Base-by-base conservation (phyloP, 164 flowering plant genomes). In the Santalum album region DNA sequence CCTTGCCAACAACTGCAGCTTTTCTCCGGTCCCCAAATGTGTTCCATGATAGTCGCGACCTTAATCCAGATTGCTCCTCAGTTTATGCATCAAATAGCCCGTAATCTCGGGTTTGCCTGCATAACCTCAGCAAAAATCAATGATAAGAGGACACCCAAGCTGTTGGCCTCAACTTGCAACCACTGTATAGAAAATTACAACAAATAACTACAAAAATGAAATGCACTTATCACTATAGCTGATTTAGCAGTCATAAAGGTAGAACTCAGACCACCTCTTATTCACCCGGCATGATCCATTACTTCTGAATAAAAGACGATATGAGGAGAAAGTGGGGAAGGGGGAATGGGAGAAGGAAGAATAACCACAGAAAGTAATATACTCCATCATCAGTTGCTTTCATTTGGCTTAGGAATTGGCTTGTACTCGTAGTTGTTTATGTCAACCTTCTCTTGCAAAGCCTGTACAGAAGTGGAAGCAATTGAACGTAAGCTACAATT, bases 381-480 rank as follows among this genome's bases (percentile, higher is more conserved):
- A 26, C 49, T 26, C 40, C 12, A 46, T 59, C 59, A 18, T 53
- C 59, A 51, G 39, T 61, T 60, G 71, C 74, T 64, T 58, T 79
- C 94, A 59, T 72, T 75, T 57, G 78, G 87, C 61, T 34, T 69
- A 23, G 95, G 95, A 58, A 85, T 72, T 61, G 45, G 83, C 76
- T 78, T 85, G 65, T 75, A 85, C 69, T 85, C 87, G 12, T 65
- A 87, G 66, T 67, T 69, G 74, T 79, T 72, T 57, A 87, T 87
- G 75, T 87, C 88, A 21, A 85, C 76, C 61, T 83, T 83, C 69
- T 67, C 63, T 60, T 85, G 84, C 72, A 85, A 53, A 65, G 84
- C 81, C 96, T 87, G 66, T 12, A 69, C 19, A 43, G 56, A 46
- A 63, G 11, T 68, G 21, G n/a, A 48, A 20, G 63, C 42, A 18